These are phyloP conservation scores for Saraca asoca DNA, from an alignment of 331 rosid genomes.

Conservation along the genomic window DNA sequence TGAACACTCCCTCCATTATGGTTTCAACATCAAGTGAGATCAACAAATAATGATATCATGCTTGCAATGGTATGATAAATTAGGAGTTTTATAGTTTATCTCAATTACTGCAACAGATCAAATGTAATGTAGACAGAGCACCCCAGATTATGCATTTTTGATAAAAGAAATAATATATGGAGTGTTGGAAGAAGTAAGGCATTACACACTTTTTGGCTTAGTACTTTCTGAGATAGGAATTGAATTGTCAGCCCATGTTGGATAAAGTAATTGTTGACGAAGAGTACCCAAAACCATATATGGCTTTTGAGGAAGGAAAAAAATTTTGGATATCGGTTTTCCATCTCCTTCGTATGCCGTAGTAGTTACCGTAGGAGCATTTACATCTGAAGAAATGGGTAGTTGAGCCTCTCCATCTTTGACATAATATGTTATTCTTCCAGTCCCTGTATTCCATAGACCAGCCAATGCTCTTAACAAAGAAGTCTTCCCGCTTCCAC, in stretches of 20 bases:
- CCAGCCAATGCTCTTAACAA: conserved; percentile 91
- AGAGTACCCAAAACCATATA: conserved; percentile 97
- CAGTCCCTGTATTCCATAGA: conserved; percentile 82
- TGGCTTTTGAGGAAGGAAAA: conserved; percentile 96
- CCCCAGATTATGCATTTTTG: not conserved
- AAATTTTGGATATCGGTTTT: conserved; percentile 48
- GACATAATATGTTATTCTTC: conserved; percentile 63
- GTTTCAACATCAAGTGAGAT: not conserved
- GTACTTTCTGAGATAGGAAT: conserved; percentile 43
- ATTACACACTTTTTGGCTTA: conserved; percentile 44
- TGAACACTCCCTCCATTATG: not conserved
- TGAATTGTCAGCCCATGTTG: conserved; percentile 69
- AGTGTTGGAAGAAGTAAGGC: conserved; percentile 22
- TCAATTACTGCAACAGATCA: not conserved
- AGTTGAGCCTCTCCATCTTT: conserved; percentile 46
- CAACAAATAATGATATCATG: too few species aligned
- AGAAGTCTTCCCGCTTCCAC: conserved; percentile 96
- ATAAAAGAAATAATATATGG: not conserved
- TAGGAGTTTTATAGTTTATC: not conserved
- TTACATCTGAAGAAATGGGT: conserved; percentile 42
- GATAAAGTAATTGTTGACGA: conserved; percentile 90
- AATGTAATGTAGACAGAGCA: conserved; percentile 3
- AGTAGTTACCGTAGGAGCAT: conserved; percentile 30
- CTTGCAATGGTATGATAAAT: not conserved
- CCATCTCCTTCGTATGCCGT: conserved; percentile 31